These are phyloP conservation scores for Vigna trinervia DNA, from an alignment of 306 rosid species.

Conservation along the genomic window DNA sequence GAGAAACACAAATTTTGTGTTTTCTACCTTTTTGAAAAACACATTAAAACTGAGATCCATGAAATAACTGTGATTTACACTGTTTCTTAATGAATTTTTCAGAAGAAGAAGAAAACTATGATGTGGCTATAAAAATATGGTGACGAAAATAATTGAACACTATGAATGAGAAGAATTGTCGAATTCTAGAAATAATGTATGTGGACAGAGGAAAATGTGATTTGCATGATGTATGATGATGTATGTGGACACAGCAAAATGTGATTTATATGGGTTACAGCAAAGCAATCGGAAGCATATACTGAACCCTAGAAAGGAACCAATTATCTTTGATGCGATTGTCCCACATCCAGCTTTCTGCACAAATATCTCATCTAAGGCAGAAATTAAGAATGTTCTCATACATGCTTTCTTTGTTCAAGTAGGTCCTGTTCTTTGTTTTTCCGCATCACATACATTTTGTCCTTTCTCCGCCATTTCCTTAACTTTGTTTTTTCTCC, in stretches of 20 bases:
- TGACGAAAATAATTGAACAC: neutral
- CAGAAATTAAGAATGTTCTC: slow-evolving; percentile 37
- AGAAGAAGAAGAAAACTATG: neutral
- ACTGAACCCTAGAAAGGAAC: neutral
- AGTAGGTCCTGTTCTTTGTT: neutral
- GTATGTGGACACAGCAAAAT: neutral
- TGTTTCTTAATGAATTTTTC: too few species aligned
- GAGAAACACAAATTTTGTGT: too few species aligned
- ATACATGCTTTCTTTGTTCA: slow-evolving; percentile 7
- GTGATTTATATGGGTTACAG: neutral
- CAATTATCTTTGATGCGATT: neutral
- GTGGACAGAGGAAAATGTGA: neutral
- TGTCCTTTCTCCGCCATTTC: neutral
- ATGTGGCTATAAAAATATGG: neutral
- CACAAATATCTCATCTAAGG: neutral
- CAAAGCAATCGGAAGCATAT: slow-evolving; percentile 4
- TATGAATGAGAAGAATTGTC: neutral
- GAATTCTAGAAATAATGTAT: neutral
- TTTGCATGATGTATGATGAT: neutral
- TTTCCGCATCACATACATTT: slow-evolving; percentile 1
- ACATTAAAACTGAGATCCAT: too few species aligned
- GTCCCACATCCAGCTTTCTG: slow-evolving; percentile 33
- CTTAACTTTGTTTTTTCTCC: neutral
- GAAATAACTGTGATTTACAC: too few species aligned
- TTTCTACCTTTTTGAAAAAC: too few species aligned